phyloP scores from a whole-genome alignment of 371 early-diverging fungal species.

The Funneliformis caledonium region DNA sequence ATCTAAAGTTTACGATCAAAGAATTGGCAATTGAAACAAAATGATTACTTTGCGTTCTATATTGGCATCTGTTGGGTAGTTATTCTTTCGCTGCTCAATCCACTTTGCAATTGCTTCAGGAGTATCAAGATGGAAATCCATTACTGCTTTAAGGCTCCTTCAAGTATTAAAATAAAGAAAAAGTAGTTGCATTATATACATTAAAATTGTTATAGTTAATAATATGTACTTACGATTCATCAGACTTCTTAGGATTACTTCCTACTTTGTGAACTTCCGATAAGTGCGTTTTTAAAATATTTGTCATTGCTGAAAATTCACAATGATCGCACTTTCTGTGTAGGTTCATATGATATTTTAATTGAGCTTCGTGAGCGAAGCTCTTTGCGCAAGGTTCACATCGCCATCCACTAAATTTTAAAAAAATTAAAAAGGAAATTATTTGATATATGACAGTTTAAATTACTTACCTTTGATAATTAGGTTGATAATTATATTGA shows the following conservation, averaged over 20 bases:
- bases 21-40: no score
- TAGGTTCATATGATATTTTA: no score
- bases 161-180: not conserved
- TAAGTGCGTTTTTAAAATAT: no score
- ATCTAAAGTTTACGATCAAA: not conserved
- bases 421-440: no score
- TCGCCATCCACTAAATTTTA: no score
- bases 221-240: not conserved
- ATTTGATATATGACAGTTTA: no score
- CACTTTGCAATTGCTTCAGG: conserved; percentile 70
- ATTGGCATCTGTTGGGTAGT: conserved; percentile 68
- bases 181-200: not conserved
- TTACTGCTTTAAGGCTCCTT: not conserved
- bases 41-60: conserved; percentile 56
- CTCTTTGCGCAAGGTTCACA: no score
- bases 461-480: no score
- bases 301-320: not conserved
- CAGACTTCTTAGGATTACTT: not conserved
- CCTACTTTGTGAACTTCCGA: no score
- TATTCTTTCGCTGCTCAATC: conserved; percentile 70
- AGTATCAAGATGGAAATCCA: conserved; percentile 44
- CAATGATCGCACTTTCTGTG: not conserved
- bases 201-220: not conserved
- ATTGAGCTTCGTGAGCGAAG: no score
- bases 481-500: no score